Evolutionary conservation across 2,329 filamentous ascomycete species (phyloP), one percentile per base, ranked within the genome.

Genomic region (Beauveria sp.): DNA sequence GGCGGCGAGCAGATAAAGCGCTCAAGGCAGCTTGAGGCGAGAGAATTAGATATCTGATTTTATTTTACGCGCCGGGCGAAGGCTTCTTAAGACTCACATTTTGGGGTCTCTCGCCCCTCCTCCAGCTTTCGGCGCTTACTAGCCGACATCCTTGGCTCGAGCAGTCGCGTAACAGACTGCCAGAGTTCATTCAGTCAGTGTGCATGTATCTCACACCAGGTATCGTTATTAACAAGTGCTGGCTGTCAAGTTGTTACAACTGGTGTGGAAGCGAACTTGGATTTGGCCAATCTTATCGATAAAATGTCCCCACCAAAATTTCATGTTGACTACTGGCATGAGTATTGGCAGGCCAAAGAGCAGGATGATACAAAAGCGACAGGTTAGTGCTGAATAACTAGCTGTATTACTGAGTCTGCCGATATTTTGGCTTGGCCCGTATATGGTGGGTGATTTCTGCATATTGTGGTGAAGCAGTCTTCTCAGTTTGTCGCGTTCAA

Each of bases 121-220:
- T 74, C 74, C 18, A 75, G 50, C 64, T 74, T 74, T 40, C 74
- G 69, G 45, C 72, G 71, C 63, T 74, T 74, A 60, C 68, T 69
- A 60, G 70, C 67, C 30, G 72, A 70, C 71, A 70, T 70, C 50
- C 10, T 55, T 12, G 16, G 16, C 22, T 30, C 24, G 14, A 22
- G 16, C 24, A 20, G 22, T 18, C 22, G 14, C 51, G 16, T 7
- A 14, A 14, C 20, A 34, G 12, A 20, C 18, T n/a, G 9, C 20
- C 24, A 5, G 38, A 30, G 22, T 9, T 16, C 1, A 22, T 54
- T 43, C 12, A 12, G n/a, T 28, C 9, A 24, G 2, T 10, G 38
- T n/a, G 24, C 6, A 54, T 26, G 34, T 12, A 43, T 54, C 42
- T 26, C 16, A 3, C 34, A 18, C 12, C 22, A 54, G 18, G 6